These are phyloP conservation scores for Nissolia schottii DNA, from an alignment of 306 rosid genomes.

Conservation along the genomic window DNA sequence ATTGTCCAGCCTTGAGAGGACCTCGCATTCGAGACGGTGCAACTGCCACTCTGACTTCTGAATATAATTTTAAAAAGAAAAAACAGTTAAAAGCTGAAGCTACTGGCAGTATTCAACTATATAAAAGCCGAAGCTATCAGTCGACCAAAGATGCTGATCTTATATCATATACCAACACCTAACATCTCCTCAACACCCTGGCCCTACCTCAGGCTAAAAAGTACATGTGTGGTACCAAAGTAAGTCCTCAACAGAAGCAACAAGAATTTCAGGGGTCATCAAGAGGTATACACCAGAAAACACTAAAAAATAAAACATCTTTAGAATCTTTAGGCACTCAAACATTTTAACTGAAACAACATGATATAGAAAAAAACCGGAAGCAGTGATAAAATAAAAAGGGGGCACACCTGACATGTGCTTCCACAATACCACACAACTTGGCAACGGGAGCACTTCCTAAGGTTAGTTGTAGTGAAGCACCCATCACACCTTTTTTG, in stretches of 20 bases:
- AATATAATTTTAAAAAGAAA: constrained; percentile 6
- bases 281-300: background rate
- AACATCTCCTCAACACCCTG: too few species aligned
- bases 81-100: background rate
- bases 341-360: background rate
- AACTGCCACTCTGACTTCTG: constrained; percentile 85
- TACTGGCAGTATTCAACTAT: background rate
- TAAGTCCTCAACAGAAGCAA: background rate
- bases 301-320: background rate
- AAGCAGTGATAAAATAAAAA: background rate
- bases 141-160: background rate
- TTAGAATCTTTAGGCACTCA: too few species aligned
- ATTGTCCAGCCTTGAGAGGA: constrained; percentile 56
- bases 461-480: constrained; percentile 47
- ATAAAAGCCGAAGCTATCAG: background rate
- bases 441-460: constrained; percentile 66
- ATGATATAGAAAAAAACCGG: background rate
- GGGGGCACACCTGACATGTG: constrained; percentile 51
- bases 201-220: background rate
- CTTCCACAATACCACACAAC: constrained; percentile 60
- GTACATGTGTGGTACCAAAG: too few species aligned
- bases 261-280: background rate
- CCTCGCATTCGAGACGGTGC: constrained; percentile 88
- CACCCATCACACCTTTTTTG: constrained; percentile 68
- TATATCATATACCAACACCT: background rate